A percentile compares a stretch with the other conserved stretches of the same genome.
Conservation (phyloP, 2,329 filamentous ascomycete genomes). For the Ceratocystis variospora region DNA sequence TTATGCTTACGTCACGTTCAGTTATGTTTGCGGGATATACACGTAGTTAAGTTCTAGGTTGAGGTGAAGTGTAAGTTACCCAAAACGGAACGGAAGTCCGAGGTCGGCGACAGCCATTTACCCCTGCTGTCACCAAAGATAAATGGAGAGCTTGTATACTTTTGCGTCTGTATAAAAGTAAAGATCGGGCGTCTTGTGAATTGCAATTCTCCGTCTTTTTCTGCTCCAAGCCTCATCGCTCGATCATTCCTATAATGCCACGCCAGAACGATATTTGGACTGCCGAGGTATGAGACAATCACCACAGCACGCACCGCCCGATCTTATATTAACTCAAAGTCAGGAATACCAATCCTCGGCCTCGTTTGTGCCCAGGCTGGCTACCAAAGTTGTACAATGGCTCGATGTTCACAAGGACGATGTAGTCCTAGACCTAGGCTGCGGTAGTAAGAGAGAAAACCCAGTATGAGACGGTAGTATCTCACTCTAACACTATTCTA, state of each 20-base stretch:
- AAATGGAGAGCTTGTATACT: not conserved
- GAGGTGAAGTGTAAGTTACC: constrained; percentile 4
- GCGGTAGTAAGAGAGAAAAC: constrained; percentile 35
- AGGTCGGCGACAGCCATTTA: constrained; percentile 18
- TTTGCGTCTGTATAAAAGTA: not conserved
- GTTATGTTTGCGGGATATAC: not conserved
- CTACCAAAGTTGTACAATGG: constrained; percentile 44
- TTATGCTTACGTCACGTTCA: not conserved
- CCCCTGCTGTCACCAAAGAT: not conserved
- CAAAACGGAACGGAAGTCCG: constrained; percentile 18
- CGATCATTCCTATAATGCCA: not conserved
- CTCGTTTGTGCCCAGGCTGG: constrained; percentile 49
- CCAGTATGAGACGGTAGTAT: constrained; percentile 3
- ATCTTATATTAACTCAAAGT: not conserved
- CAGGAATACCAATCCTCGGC: constrained; percentile 48
- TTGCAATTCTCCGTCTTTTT: not conserved
- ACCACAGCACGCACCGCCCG: not conserved
- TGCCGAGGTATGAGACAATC: constrained; percentile 26
- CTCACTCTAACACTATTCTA: constrained; percentile 21
- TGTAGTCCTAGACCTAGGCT: constrained; percentile 47
- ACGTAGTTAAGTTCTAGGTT: not conserved
- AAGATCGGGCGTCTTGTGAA: not conserved
- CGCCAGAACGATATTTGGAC: constrained; percentile 28
- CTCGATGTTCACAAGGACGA: constrained; percentile 46
- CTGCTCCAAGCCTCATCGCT: not conserved